phyloP scores from a whole-genome alignment of 2,329 filamentous ascomycete species.

The Xylaria sp. region DNA sequence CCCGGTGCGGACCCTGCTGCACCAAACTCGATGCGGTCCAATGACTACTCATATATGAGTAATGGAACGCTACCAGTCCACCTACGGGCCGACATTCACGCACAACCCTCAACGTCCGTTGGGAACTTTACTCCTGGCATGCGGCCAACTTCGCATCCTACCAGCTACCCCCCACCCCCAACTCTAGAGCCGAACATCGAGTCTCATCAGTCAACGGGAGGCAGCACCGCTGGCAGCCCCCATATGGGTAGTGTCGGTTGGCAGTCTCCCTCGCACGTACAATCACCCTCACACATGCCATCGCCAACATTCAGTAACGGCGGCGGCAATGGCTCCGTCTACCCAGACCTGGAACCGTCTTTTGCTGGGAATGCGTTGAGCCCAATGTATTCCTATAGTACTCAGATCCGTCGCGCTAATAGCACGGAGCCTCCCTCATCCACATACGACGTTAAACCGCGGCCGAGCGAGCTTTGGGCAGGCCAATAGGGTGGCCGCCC shows the following conservation, averaged over 20 bases:
- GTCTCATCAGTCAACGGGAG: constrained; percentile 72
- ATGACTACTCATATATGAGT: constrained; percentile 80
- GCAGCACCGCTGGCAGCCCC: constrained; percentile 83
- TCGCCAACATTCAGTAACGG: constrained; percentile 73
- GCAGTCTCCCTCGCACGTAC: constrained; percentile 74
- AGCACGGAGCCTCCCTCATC: constrained; percentile 72
- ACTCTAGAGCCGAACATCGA: constrained; percentile 88
- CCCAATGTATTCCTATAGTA: constrained; percentile 77
- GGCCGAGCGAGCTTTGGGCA: constrained; percentile 51
- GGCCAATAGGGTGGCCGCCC: constrained; percentile 41
- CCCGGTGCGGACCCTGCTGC: constrained; percentile 79
- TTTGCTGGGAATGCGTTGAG: constrained; percentile 66
- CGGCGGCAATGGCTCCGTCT: constrained; percentile 70
- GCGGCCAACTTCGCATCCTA: constrained; percentile 86
- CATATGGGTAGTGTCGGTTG: constrained; percentile 85
- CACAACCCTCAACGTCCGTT: constrained; percentile 74
- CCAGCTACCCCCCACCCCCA: constrained; percentile 81
- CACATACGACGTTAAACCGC: constrained; percentile 70
- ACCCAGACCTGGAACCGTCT: constrained; percentile 83
- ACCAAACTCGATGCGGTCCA: constrained; percentile 74
- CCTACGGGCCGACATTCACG: constrained; percentile 78
- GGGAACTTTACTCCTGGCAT: constrained; percentile 68
- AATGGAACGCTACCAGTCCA: constrained; percentile 84
- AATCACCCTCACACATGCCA: constrained; percentile 66
- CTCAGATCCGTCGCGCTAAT: constrained; percentile 72